Percentiles rank a stretch among this genome's conserved stretches.
Conservation (phyloP, 2,329 filamentous ascomycete species). For the Colletotrichum sp. region DNA sequence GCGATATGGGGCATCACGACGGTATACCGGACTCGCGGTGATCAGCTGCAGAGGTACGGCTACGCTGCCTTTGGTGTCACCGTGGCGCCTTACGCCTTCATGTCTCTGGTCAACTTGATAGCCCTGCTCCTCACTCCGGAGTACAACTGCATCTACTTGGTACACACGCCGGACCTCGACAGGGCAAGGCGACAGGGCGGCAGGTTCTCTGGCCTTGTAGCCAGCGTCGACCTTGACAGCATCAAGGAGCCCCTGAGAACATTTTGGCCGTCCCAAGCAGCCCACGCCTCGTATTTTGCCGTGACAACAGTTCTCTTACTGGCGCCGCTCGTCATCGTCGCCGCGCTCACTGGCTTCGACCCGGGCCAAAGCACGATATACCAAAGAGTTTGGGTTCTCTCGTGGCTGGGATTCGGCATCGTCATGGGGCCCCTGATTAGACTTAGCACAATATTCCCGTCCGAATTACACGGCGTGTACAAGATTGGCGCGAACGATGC, state of each 20-base stretch:
- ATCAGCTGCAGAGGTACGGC: slow-evolving; percentile 30
- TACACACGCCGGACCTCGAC: slow-evolving; percentile 22
- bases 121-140: slow-evolving; percentile 29
- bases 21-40: slow-evolving; percentile 26
- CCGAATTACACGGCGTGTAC: slow-evolving; percentile 9
- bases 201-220: slow-evolving; percentile 11
- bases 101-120: slow-evolving; percentile 32
- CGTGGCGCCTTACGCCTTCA: slow-evolving; percentile 32
- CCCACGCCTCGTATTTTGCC: not conserved
- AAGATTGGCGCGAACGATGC: slow-evolving; percentile 10
- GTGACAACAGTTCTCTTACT: slow-evolving; percentile 2
- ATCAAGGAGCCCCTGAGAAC: slow-evolving; percentile 9
- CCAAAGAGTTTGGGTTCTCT: slow-evolving; percentile 1
- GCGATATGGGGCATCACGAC: slow-evolving; percentile 24
- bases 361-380: not conserved
- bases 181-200: slow-evolving; percentile 2
- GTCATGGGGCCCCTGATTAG: slow-evolving; percentile 7
- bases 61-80: slow-evolving; percentile 36
- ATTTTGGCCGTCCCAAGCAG: slow-evolving; percentile 12
- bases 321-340: not conserved
- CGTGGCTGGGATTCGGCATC: slow-evolving; percentile 6
- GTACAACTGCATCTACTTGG: slow-evolving; percentile 31
- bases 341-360: slow-evolving; percentile 1
- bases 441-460: not conserved
- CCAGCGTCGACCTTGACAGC: slow-evolving; percentile 9